Evolutionary conservation across 108 stramenopile genomes (phyloP).

Genomic region (Cylindrotheca fusiformis): DNA sequence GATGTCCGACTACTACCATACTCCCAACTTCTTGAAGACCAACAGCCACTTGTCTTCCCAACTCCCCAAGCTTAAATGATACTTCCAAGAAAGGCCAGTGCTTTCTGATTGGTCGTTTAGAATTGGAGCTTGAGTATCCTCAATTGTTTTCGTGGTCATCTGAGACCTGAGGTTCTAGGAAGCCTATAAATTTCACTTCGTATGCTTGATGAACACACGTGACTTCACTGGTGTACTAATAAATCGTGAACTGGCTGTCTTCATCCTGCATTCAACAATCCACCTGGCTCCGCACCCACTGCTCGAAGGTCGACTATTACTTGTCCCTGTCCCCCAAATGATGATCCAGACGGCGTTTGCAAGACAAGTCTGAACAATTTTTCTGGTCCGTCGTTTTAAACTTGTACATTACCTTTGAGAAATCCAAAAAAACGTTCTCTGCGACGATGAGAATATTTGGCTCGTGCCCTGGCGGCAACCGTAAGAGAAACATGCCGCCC

Average conservation of each 20-base stretch:
- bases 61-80: too few species aligned
- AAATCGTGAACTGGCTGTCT: background rate
- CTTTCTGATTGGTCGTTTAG: too few species aligned
- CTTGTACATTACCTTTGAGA: slow-evolving; percentile 20
- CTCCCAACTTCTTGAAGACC: too few species aligned
- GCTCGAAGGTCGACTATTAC: slow-evolving; percentile 20
- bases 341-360: slow-evolving; percentile 41
- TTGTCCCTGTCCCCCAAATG: slow-evolving; percentile 25
- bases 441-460: slow-evolving; percentile 51
- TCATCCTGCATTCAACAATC: slow-evolving; percentile 7
- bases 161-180: slow-evolving; percentile 43
- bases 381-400: slow-evolving; percentile 24
- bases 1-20: too few species aligned
- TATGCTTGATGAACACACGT: too few species aligned
- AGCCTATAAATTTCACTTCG: slow-evolving; percentile 38
- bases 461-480: slow-evolving; percentile 37
- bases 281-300: slow-evolving; percentile 47
- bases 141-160: slow-evolving; percentile 43
- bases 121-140: slow-evolving; percentile 22
- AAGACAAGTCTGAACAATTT: slow-evolving; percentile 18
- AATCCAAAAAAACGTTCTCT: slow-evolving; percentile 35
- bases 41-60: too few species aligned
- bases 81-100: too few species aligned
- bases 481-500: slow-evolving; percentile 5
- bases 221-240: too few species aligned